Conservation (phyloP, 129 eudicot species). For the Pulicaria dysenterica region DNA sequence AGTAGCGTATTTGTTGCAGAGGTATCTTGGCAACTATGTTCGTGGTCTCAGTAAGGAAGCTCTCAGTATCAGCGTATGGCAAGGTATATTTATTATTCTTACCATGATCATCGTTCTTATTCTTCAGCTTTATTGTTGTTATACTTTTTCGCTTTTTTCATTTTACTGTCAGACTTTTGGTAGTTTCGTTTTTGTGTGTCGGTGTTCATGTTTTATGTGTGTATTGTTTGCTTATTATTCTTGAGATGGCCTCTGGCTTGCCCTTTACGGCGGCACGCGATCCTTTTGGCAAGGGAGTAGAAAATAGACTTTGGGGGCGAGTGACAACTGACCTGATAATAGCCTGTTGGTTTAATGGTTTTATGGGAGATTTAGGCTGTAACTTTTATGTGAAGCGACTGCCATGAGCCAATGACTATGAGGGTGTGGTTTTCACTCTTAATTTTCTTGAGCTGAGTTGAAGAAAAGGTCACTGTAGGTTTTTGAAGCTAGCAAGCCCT, state of each 20-base stretch:
- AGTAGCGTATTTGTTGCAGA: conserved; percentile 87
- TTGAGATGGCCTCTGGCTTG: conserved; percentile 11
- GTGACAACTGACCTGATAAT: conserved; percentile 18
- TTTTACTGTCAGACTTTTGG: not conserved
- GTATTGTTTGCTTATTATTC: not conserved
- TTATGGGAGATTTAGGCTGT: not conserved
- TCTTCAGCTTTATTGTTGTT: not conserved
- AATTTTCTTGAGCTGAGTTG: not conserved
- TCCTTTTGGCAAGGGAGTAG: conserved; percentile 4
- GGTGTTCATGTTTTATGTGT: not conserved
- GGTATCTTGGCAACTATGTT: conserved; percentile 94
- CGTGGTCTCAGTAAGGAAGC: conserved; percentile 99
- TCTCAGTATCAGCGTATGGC: conserved; percentile 97
- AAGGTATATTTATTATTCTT: conserved; percentile 42
- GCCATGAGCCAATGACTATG: conserved; percentile 7
- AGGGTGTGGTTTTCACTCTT: conserved; percentile 5
- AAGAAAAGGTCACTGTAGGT: not conserved
- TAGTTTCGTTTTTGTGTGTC: not conserved
- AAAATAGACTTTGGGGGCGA: conserved; percentile 5
- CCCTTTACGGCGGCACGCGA: not conserved
- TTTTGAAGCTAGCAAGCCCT: conserved; percentile 9
- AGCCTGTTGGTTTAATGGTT: conserved; percentile 23
- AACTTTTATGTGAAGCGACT: not conserved
- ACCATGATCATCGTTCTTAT: conserved; percentile 5
- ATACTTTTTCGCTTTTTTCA: conserved; percentile 3